Conservation (phyloP, 495 filamentous ascomycete genomes). For the Tuber calosporum region DNA sequence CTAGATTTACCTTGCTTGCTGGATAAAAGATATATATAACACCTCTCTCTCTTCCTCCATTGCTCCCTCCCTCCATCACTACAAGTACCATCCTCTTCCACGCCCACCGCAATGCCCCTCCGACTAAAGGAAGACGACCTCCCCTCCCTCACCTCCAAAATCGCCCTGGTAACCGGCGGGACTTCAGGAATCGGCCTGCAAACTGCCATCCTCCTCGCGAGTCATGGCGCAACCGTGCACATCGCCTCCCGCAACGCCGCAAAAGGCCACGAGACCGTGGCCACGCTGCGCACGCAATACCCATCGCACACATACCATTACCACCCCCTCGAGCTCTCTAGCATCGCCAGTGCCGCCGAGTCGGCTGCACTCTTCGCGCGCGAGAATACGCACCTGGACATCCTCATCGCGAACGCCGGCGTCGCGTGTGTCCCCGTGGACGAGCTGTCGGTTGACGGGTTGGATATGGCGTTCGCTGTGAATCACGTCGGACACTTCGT, state of each 20-base stretch:
- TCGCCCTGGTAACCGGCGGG: constrained; percentile 33
- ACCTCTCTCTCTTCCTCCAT: neutral
- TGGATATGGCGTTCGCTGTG: constrained; percentile 24
- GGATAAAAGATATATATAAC: no score
- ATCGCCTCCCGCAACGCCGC: constrained; percentile 25
- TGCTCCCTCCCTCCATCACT: neutral
- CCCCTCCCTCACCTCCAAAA: constrained; percentile 33
- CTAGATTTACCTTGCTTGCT: no score
- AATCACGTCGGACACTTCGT: constrained; percentile 33
- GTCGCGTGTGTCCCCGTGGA: constrained; percentile 18
- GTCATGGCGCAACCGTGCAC: constrained; percentile 34
- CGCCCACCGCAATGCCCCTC: neutral
- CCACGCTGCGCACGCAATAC: constrained; percentile 16
- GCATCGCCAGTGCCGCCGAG: constrained; percentile 2
- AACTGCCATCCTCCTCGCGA: constrained; percentile 35
- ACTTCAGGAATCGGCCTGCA: constrained; percentile 34
- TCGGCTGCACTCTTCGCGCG: constrained; percentile 19
- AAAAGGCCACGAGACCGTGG: constrained; percentile 17
- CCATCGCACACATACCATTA: constrained; percentile 26
- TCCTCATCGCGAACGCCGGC: constrained; percentile 32
- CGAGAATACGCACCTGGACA: constrained; percentile 20
- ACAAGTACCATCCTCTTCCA: neutral
- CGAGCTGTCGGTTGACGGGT: constrained; percentile 23
- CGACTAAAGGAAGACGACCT: constrained; percentile 11
- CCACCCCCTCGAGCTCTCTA: constrained; percentile 26